Conservation (phyloP, 2,329 filamentous ascomycete species). For the Calonectria multiphialidica region DNA sequence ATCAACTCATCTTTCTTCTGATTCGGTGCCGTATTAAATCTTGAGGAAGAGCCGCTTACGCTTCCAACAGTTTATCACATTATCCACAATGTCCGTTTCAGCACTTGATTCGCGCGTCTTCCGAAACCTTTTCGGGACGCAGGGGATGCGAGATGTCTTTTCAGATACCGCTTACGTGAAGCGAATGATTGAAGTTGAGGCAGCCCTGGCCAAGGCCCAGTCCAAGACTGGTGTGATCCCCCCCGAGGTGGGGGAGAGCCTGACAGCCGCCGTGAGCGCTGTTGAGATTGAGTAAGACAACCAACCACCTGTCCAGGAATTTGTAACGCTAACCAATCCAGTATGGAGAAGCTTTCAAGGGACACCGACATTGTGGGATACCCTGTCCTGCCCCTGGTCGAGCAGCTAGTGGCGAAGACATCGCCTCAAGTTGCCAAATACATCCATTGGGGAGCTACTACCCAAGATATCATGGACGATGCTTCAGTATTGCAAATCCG, state of each 20-base stretch:
- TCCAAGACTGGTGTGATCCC: slow-evolving; percentile 61
- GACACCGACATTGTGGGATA: slow-evolving; percentile 68
- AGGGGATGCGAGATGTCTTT: slow-evolving; percentile 59
- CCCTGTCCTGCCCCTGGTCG: slow-evolving; percentile 63
- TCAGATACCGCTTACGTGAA: slow-evolving; percentile 61
- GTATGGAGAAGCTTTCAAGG: slow-evolving; percentile 50
- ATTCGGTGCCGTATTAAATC: not conserved
- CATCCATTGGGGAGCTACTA: slow-evolving; percentile 55
- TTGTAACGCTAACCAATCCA: not conserved
- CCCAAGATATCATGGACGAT: slow-evolving; percentile 56
- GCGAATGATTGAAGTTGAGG: slow-evolving; percentile 63
- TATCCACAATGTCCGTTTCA: slow-evolving; percentile 5
- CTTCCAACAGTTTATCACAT: not conserved
- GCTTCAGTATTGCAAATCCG: slow-evolving; percentile 67
- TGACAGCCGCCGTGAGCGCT: slow-evolving; percentile 48
- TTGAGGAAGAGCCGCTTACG: not conserved
- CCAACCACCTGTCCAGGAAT: not conserved
- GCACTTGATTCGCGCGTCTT: slow-evolving; percentile 63
- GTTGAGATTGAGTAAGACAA: slow-evolving; percentile 33
- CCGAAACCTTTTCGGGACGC: slow-evolving; percentile 63
- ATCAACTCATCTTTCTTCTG: not conserved
- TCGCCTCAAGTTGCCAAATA: slow-evolving; percentile 47
- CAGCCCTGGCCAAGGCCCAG: slow-evolving; percentile 64
- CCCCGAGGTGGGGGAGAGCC: slow-evolving; percentile 46
- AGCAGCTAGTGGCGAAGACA: slow-evolving; percentile 50